Base-by-base conservation (phyloP, 1,139 yeast species). In the Schizosaccharomyces versatilis region DNA sequence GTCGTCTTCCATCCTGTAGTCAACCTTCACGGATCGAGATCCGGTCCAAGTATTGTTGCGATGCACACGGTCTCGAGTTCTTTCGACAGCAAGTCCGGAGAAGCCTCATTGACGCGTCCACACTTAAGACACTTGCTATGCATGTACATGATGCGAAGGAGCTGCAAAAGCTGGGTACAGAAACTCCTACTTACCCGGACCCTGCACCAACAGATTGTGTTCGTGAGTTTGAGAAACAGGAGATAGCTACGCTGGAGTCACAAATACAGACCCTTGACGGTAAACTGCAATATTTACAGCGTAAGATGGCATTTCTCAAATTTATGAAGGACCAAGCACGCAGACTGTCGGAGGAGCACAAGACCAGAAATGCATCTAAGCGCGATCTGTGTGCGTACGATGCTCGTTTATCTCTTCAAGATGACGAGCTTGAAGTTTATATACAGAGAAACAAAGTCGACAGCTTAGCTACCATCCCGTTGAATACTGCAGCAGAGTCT, bases 41-140 rank as follows among this genome's bases (percentile, higher is more conserved):
- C 32, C 32, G 32, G 32, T 77, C 86, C 51, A 85, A 86, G 65
- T 88, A 84, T 65, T 88, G 97, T 65, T 68, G 78, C 24, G 73
- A 71, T 38, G 82, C 77, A 41, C 95, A 88, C 66, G 96, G 94
- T 0, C 57, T 75, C 32, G 62, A 65, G 57, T 85, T 59, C 71
- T 62, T 73, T 84, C 70, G 40, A 55, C 63, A 36, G 55, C 54
- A 54, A 8, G 47, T 57, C 6, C 47, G 53, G 8, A 57, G 55
- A 24, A 53, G 52, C 6, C 47, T 56, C n/a, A 42, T 64, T 7
- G 54, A 57, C 2, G 51, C 56, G 15, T 47, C 57, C 0, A 60
- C 64, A 38, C 54, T 62, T 53, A 64, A 61, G 47, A 57, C 60
- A 40, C 74, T 75, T 54, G 64, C 73, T 15, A 65, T 68, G 1